phyloP scores from a whole-genome alignment of 148 eudicot genomes.

The Oxyria digyna region DNA sequence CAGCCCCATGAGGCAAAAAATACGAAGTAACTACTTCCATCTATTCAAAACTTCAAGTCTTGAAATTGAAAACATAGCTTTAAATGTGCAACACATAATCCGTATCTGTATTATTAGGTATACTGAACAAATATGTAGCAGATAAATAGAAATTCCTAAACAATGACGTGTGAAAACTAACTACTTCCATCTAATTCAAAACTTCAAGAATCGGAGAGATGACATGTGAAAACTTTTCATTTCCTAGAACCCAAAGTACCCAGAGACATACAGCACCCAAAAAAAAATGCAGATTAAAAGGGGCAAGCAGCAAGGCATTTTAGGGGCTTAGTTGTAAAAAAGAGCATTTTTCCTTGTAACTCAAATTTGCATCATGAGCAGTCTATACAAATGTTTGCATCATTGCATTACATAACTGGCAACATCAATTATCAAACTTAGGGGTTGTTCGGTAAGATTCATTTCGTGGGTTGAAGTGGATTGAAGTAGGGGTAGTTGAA shows the following conservation, averaged over 20 bases:
- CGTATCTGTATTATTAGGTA: neutral
- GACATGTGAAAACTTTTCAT: neutral
- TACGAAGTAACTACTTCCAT: neutral
- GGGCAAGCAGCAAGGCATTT: neutral
- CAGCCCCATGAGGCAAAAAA: neutral
- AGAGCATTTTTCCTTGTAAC: neutral
- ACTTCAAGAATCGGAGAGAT: neutral
- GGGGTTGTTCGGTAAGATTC: too few species aligned
- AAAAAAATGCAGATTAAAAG: neutral
- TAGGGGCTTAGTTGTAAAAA: neutral
- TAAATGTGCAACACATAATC: neutral
- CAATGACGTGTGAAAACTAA: too few species aligned
- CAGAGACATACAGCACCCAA: neutral
- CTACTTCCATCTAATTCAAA: too few species aligned
- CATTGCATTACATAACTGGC: neutral
- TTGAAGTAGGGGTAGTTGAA: too few species aligned
- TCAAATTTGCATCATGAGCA: neutral
- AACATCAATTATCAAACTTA: too few species aligned
- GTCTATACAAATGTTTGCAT: constrained; percentile 1
- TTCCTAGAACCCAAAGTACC: too few species aligned
- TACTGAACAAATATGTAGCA: neutral
- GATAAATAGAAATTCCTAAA: neutral
- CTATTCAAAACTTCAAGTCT: neutral
- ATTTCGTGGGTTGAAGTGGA: too few species aligned
- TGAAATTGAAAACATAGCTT: neutral